phyloP scores from a whole-genome alignment of 192 early-diverging fungal genomes.

The Paraglomus brasilianum region DNA sequence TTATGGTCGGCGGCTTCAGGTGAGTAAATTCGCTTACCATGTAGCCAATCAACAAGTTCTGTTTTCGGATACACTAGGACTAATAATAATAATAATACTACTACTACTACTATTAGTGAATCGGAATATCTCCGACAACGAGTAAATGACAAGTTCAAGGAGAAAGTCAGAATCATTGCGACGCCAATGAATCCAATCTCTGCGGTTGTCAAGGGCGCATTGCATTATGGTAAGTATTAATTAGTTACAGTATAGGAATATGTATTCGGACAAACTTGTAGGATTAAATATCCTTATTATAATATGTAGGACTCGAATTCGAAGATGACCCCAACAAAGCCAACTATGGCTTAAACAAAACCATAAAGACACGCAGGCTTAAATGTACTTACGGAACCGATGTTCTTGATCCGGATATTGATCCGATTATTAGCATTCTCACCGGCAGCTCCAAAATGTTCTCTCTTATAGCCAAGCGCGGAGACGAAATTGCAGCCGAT shows the following conservation, averaged over 20 bases:
- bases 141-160: slow-evolving; percentile 37
- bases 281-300: neutral
- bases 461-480: neutral
- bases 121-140: slow-evolving; percentile 42
- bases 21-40: no score
- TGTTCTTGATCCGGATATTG: neutral
- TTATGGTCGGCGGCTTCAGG: slow-evolving; percentile 55
- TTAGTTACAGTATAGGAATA: no score
- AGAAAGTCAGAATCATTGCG: slow-evolving; percentile 35
- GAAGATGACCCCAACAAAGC: neutral
- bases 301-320: slow-evolving; percentile 7
- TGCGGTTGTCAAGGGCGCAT: slow-evolving; percentile 51
- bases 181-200: slow-evolving; percentile 46
- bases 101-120: slow-evolving; percentile 32
- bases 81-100: no score
- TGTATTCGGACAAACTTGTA: neutral
- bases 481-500: neutral
- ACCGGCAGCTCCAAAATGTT: neutral
- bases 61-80: no score
- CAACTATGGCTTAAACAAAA: slow-evolving; percentile 1
- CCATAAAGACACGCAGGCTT: neutral
- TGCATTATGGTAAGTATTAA: slow-evolving; percentile 34
- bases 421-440: neutral
- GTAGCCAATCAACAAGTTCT: no score
- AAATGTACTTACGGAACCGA: slow-evolving; percentile 10